Percentiles rank a stretch among this genome's conserved stretches.
These are phyloP conservation scores for Vickermania ingenoplastis DNA, from an alignment of 208 protist species.

Conservation along the genomic window DNA sequence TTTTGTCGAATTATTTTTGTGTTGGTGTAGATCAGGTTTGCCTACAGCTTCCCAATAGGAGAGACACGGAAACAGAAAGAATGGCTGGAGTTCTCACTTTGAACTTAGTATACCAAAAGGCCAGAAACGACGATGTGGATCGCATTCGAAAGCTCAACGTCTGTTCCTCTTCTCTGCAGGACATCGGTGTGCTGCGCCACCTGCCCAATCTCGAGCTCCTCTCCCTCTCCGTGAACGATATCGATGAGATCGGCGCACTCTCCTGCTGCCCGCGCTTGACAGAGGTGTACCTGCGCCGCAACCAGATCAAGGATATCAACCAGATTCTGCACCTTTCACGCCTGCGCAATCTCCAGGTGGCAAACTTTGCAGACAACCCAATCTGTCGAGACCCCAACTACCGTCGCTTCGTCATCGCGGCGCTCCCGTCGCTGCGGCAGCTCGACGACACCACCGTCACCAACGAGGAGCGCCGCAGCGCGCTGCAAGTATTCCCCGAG, in stretches of 20 bases:
- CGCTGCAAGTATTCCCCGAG: constrained; percentile 67
- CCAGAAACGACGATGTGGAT: constrained; percentile 66
- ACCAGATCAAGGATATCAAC: constrained; percentile 78
- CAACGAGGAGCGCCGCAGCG: constrained; percentile 49
- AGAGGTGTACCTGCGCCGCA: constrained; percentile 82
- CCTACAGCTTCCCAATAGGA: not conserved
- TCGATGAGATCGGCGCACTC: constrained; percentile 65
- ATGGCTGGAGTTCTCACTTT: constrained; percentile 80
- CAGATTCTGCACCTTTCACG: constrained; percentile 79
- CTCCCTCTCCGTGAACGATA: constrained; percentile 81
- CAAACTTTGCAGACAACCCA: constrained; percentile 80
- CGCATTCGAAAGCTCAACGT: constrained; percentile 84
- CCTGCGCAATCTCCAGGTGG: constrained; percentile 48
- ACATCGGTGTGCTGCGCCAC: constrained; percentile 74
- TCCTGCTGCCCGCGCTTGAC: constrained; percentile 46
- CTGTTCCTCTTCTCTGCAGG: constrained; percentile 66
- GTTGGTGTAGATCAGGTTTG: not conserved
- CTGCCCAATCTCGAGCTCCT: constrained; percentile 69
- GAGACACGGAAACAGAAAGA: not conserved
- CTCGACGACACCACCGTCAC: constrained; percentile 71
- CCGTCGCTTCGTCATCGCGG: constrained; percentile 79
- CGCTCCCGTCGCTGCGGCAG: constrained; percentile 48
- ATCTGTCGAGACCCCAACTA: constrained; percentile 83
- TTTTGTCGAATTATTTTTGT: constrained; percentile 17
- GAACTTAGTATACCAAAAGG: constrained; percentile 75